Evolutionary conservation across 305 asterid genomes (phyloP), one percentile per base, ranked within the genome.

Genomic region (Salvia sclarea): DNA sequence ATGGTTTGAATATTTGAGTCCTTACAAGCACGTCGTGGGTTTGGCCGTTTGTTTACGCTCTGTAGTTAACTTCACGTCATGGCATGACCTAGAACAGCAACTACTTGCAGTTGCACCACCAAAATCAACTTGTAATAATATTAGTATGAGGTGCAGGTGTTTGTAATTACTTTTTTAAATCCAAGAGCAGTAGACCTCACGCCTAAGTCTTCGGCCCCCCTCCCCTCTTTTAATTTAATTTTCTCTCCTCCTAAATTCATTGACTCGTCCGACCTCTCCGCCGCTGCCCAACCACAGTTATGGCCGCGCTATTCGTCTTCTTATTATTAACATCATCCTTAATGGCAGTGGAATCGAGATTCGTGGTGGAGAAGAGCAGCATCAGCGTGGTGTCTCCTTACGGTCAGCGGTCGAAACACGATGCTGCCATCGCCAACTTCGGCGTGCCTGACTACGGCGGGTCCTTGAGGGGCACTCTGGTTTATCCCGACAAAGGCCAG

Each of bases 381-480:
- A 80, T 92, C 3, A 85, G 88, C 64, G 76, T 90, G 25, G 9
- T 92, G 43, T 80, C 95, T 12, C 98, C 98, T 0, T 67, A 59
- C 47, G 74, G 74, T 35, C 53, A 78, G 33, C 80, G 83, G 45
- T 85, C 97, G 0, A 88, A 82, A 38, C 96, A 90, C 76, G 97
- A 90, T 64, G 98, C 93, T 20, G 88, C 97, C 2, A 92, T 92
- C 52, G 97, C 91, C 38, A 90, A 92, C 84, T 92, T 92, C 62
- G 98, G 98, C 8, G 97, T 92, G 28, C 98, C 98, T 10, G 88
- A 92, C 24, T 92, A 92, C 37, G 98, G 98, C 22, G 98, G 95
- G 45, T 88, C 95, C 8, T 69, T 92, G 81, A 65, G 76, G 18
- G 98, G 96, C 6, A 73, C 87, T 7, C 83, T 92, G 31, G 61